Conservation (phyloP, 345 rosid genomes). For the Pseudoturritis turrita region DNA sequence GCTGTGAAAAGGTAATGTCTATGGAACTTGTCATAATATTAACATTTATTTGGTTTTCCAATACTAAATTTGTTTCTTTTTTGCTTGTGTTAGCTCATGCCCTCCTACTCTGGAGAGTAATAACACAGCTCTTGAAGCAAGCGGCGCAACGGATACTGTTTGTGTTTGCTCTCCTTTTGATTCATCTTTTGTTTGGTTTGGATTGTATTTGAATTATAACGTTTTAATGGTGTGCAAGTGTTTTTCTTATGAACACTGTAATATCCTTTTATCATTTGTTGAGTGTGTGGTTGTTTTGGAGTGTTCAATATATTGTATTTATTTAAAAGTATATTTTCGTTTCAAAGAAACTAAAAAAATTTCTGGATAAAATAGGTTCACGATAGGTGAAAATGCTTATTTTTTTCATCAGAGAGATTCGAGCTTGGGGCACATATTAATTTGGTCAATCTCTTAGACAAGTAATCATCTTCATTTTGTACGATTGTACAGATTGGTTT, state of each 20-base stretch:
- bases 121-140: neutral
- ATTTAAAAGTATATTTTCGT: too few relatives aligned
- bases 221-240: neutral
- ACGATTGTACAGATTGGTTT: too few relatives aligned
- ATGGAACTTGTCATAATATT: neutral
- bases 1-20: slow-evolving; percentile 13
- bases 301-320: neutral
- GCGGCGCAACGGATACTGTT: neutral
- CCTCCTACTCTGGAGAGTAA: neutral
- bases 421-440: too few relatives aligned
- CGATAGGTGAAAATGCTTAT: too few relatives aligned
- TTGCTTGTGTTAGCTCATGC: neutral
- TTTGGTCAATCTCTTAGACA: too few relatives aligned
- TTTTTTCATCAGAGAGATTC: too few relatives aligned
- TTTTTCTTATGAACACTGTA: too few relatives aligned
- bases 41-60: neutral
- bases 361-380: too few relatives aligned
- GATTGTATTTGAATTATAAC: neutral
- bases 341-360: too few relatives aligned
- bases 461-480: too few relatives aligned
- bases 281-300: neutral
- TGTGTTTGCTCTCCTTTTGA: neutral
- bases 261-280: neutral
- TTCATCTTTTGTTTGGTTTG: neutral
- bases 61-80: neutral